A percentile compares a stretch with the other conserved stretches of the same genome.
Evolutionary conservation across 2,329 filamentous ascomycete genomes (phyloP).

Genomic region (Alternaria conjuncta): DNA sequence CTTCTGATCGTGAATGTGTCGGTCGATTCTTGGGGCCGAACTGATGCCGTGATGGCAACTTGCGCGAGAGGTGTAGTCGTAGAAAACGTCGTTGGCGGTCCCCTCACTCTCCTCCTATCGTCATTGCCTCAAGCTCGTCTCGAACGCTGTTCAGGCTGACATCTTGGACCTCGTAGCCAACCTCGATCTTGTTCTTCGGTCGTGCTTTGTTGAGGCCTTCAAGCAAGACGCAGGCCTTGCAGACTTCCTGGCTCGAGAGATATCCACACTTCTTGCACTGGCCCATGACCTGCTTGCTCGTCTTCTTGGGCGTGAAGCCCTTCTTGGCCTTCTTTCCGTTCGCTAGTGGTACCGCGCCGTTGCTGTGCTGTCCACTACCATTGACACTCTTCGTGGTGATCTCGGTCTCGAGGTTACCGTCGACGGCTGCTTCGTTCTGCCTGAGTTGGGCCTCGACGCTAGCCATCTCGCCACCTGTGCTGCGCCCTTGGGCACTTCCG

Average conservation of each 20-base stretch:
- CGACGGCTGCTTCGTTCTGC: constrained; percentile 66
- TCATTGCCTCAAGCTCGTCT: constrained; percentile 30
- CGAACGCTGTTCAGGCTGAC: constrained; percentile 27
- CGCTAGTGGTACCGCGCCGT: constrained; percentile 18
- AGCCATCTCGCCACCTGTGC: constrained; percentile 78
- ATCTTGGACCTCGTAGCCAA: constrained; percentile 34
- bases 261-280: constrained; percentile 90
- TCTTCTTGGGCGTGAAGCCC: constrained; percentile 35
- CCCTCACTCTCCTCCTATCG: constrained; percentile 28
- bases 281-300: constrained; percentile 72
- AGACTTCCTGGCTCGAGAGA: constrained; percentile 90
- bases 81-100: neutral
- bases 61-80: neutral
- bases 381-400: constrained; percentile 53
- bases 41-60: neutral
- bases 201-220: constrained; percentile 84
- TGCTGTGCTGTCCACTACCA: constrained; percentile 43
- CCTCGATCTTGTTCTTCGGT: constrained; percentile 49
- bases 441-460: constrained; percentile 78
- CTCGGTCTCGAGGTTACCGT: constrained; percentile 68
- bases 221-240: constrained; percentile 89
- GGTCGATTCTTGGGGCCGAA: neutral
- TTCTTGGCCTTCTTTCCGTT: constrained; percentile 32
- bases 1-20: neutral
- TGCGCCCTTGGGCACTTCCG: constrained; percentile 71